phyloP scores from a whole-genome alignment of 2,329 filamentous ascomycete genomes.

The Mollisia scopiformis region DNA sequence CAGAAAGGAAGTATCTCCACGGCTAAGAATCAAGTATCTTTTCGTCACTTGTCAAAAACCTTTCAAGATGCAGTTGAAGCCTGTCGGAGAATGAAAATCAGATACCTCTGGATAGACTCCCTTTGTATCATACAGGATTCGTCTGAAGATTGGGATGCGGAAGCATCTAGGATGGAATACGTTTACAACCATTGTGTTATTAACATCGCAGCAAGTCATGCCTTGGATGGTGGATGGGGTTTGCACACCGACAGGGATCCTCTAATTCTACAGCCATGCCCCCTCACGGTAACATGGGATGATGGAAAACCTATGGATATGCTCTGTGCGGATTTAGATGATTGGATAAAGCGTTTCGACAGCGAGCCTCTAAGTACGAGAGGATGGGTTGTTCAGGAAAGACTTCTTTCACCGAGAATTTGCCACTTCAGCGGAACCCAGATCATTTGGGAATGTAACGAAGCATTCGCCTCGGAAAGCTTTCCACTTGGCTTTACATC shows the following conservation, averaged over 20 bases:
- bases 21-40: neutral
- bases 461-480: neutral
- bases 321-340: neutral
- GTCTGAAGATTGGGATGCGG: neutral
- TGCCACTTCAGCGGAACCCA: neutral
- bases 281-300: neutral
- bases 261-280: neutral
- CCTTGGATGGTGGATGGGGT: neutral
- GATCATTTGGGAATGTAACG: neutral
- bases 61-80: neutral
- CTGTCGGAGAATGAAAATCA: neutral
- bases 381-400: neutral
- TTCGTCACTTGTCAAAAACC: neutral
- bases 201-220: neutral
- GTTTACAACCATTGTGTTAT: neutral
- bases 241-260: neutral
- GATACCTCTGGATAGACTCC: conserved; percentile 17
- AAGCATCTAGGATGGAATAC: neutral
- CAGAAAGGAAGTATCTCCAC: neutral
- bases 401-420: neutral
- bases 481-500: neutral
- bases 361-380: neutral
- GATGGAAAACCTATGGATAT: neutral
- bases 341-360: neutral
- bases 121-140: conserved; percentile 15